Evolutionary conservation across 441 rosid species (phyloP), one percentile per base, ranked within the genome.

Genomic region (Eutrema salsugineum): DNA sequence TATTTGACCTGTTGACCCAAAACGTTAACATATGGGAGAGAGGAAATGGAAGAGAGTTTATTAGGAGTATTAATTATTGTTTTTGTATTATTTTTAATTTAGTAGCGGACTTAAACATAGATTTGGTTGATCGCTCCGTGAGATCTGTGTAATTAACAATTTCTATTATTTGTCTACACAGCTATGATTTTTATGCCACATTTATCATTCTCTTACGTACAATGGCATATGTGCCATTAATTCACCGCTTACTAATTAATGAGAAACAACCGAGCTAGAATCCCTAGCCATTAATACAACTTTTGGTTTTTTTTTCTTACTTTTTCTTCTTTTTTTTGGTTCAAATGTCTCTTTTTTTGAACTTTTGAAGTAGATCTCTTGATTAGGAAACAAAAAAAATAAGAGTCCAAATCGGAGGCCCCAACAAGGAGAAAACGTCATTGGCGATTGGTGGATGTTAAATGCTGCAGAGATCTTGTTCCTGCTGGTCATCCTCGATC

Each of bases 381-480:
- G 11, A 61, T 28, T 46, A 19, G 46, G 12, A 44, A 44, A 24
- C 0, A 32, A 12, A 14, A 0, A 6, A 5, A 19, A 28, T 16
- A 68, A 68, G 0, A 53, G 69, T 67, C 68, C 63, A 42, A 62
- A 50, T 33, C 17, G 7, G 55, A 43, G 68, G 68, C 30, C 77
- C 78, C 78, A 57, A 58, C 61, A 48, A 73, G 19, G 54, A 73
- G 57, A 66, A 58, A 40, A 72, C 10, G 42, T 40, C 5, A 51
- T 48, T 15, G 40, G 40, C 24, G 39, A 58, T 63, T 60, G 73
- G 78, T 60, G 63, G 19, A 17, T 65, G 71, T 66, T 59, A 59
- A 50, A 24, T 67, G 68, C 24, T 74, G 73, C 73, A 59, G 78
- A 74, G 63, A 67, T 74, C 55, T 65, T 66, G 77, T 49, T 73